Base-by-base conservation (phyloP, 169 alveolate genomes). In the Babesia divergens region DNA sequence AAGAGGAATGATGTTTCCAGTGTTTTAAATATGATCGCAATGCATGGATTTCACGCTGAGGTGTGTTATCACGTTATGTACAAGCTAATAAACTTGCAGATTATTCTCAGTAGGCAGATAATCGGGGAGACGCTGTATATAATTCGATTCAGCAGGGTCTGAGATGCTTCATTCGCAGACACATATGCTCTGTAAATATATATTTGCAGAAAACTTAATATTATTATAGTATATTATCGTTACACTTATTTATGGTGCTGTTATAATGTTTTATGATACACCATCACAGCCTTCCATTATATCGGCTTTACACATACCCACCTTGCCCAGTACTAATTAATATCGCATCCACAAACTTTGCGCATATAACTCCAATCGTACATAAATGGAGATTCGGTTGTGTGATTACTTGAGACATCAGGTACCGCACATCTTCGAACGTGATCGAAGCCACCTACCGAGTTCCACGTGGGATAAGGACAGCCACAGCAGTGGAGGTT, bases 391-490 rank as follows among this genome's bases (percentile, higher is more conserved):
- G 50, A 24, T 89, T 18, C 62, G 71, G 32, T 67, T 89, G 35
- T 89, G 93, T 49, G 93, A 81, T 13, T 86, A 74, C 43, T 47
- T 89, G 34, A 74, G 82, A 32, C 13, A 56, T 24, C 88, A 86
- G 42, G 91, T 90, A 14, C 90, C 84, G 42, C 93, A 89, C 55
- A 84, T 89, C n/a, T 89, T 89, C 81, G 49, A 37, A 2, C 34
- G 70, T n/a, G n/a, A n/a, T n/a, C n/a, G n/a, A n/a, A n/a, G n/a
- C n/a, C n/a, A n/a, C n/a, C n/a, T n/a, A n/a, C n/a, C n/a, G n/a
- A n/a, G n/a, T n/a, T n/a, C n/a, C n/a, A n/a, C n/a, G n/a, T n/a
- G n/a, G n/a, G n/a, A n/a, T n/a, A n/a, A n/a, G n/a, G n/a, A n/a
- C n/a, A n/a, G n/a, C n/a, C n/a, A n/a, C n/a, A n/a, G n/a, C n/a